Evolutionary conservation across 495 filamentous ascomycete genomes (phyloP).

Genomic region (Glonium stellatum): DNA sequence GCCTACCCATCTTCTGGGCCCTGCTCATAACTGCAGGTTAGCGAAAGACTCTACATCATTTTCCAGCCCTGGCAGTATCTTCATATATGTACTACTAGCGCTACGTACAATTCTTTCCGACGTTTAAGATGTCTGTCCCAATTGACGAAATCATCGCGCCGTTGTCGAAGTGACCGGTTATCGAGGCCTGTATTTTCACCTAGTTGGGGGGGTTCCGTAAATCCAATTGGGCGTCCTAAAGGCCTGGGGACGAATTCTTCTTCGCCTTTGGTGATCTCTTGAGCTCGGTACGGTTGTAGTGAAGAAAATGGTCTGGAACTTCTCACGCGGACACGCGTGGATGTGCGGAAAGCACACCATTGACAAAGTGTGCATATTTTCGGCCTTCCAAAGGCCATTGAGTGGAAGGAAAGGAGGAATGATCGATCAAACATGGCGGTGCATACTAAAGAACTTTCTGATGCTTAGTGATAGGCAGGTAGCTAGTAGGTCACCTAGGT

Average conservation of each 20-base stretch:
- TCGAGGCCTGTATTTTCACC: constrained; percentile 81
- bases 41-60: not conserved
- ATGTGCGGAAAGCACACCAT: constrained; percentile 44
- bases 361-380: constrained; percentile 41
- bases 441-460: not conserved
- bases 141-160: constrained; percentile 73
- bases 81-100: not conserved
- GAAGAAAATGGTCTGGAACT: not conserved
- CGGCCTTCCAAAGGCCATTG: not conserved
- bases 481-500: not conserved
- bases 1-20: constrained; percentile 56
- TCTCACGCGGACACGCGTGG: constrained; percentile 6
- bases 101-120: constrained; percentile 62
- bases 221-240: constrained; percentile 74
- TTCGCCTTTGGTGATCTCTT: constrained; percentile 44
- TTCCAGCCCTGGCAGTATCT: not conserved
- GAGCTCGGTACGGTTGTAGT: constrained; percentile 33
- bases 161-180: constrained; percentile 54
- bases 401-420: constrained; percentile 2
- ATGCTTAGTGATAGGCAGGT: not conserved
- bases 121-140: constrained; percentile 73
- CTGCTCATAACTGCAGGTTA: constrained; percentile 26
- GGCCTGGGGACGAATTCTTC: constrained; percentile 58
- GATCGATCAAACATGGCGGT: not conserved
- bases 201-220: constrained; percentile 58